Evolutionary conservation across 108 stramenopile species (phyloP).

Genomic region (Skeletonema potamos): DNA sequence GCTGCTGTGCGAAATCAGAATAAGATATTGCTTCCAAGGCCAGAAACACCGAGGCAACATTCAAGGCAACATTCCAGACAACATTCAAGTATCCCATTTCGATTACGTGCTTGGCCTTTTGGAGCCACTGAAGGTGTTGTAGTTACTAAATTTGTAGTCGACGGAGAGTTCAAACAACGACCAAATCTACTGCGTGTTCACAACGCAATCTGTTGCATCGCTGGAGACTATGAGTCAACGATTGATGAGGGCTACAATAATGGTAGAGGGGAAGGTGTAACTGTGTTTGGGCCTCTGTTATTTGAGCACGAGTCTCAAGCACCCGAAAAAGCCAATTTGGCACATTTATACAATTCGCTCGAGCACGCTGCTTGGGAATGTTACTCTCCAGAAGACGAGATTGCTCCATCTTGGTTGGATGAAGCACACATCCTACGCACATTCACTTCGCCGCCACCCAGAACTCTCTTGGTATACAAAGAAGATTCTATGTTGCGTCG

Average conservation of each 20-base stretch:
- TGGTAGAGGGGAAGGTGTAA: conserved; percentile 19
- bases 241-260: conserved; percentile 38
- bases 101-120: conserved; percentile 18
- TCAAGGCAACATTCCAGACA: not conserved
- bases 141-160: conserved; percentile 52
- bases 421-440: conserved; percentile 7
- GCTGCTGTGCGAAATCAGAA: not conserved
- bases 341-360: not conserved
- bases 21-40: not conserved
- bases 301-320: conserved; percentile 9
- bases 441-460: conserved; percentile 5
- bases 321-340: not conserved
- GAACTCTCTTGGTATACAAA: conserved; percentile 4
- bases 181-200: conserved; percentile 62
- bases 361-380: conserved; percentile 20
- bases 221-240: conserved; percentile 60
- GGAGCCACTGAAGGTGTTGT: conserved; percentile 11
- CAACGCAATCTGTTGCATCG: conserved; percentile 78
- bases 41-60: not conserved
- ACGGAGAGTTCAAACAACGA: conserved; percentile 73
- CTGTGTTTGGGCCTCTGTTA: conserved; percentile 29
- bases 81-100: not conserved
- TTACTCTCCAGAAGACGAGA: not conserved
- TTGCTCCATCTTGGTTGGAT: conserved; percentile 5
- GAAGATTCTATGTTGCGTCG: not conserved